Evolutionary conservation across 257 asterid genomes (phyloP), one percentile per base, ranked within the genome.

Genomic region (Anisodus tanguticus): DNA sequence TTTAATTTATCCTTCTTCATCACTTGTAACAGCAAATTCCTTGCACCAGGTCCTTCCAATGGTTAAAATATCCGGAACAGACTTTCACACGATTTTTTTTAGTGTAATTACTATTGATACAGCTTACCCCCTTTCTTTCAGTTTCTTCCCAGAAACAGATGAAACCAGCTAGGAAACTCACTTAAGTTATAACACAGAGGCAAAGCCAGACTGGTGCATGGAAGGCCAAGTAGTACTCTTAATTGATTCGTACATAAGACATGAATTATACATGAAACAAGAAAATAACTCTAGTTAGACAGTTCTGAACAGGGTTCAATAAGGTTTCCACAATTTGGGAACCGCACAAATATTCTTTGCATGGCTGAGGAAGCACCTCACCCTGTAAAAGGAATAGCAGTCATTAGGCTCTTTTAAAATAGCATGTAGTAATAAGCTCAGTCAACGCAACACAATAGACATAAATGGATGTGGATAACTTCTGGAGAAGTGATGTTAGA

Each of bases 281-380:
- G 63, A 76, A 13, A 51, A 76, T 54, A 76, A 26, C 10, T 22
- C 26, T 26, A 7, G 62, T 45, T 22, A 22, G 22, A 3, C 45
- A 31, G 45, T 74, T 11, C 2, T 4, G 63, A 74, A 26, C n/a
- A 6, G 2, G 22, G 81, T 74, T 72, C 80, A n/a, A 71, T 9
- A 72, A 72, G 60, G 60, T 47, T 72, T 47, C 80, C 60, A 47
- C 43, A 47, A 47, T 72, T 72, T 11, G 19, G 60, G 19, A 72
- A 22, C 37, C 10, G 43, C 0, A 1, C 26, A 13, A 22, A 26
- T 76, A 47, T 76, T 76, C 0, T 53, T 76, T 8, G 81, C 64
- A 51, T 13, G 4, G 45, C 81, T 51, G 63, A 31, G 8, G 13
- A 26, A 0, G 26, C 81, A 12, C 26, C 62, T 26, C 26, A 76